phyloP scores from a whole-genome alignment of 768 basidiomycete species.

The Galerina sulciceps region DNA sequence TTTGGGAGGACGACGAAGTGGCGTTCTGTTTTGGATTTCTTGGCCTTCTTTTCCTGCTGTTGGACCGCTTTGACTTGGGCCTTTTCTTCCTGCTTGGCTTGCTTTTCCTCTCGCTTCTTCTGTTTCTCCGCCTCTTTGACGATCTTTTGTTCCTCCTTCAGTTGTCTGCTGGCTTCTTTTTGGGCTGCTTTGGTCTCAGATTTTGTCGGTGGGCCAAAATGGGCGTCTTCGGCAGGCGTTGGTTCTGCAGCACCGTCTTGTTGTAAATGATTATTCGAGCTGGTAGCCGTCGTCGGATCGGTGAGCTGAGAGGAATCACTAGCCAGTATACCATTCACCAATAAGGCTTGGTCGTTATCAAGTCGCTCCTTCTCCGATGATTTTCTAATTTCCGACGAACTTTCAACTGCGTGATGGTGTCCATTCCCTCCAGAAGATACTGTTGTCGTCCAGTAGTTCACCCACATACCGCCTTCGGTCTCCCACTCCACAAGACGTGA shows the following conservation, averaged over 20 bases:
- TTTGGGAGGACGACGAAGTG: conserved; percentile 60
- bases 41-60: conserved; percentile 24
- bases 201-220: conserved; percentile 7
- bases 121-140: conserved; percentile 12
- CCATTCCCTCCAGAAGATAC: conserved; percentile 17
- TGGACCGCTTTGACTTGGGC: conserved; percentile 21
- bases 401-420: conserved; percentile 9
- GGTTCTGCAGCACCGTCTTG: no score
- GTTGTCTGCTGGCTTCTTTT: conserved; percentile 1
- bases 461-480: conserved; percentile 54
- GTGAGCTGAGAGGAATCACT: neutral
- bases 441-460: conserved; percentile 66
- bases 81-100: conserved; percentile 14
- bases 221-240: neutral
- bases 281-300: neutral
- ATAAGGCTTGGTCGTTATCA: conserved; percentile 30
- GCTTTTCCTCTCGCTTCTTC: conserved; percentile 17
- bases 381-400: neutral
- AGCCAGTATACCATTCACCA: conserved; percentile 28
- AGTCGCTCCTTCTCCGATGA: neutral
- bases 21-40: conserved; percentile 31
- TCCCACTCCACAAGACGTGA: conserved; percentile 48
- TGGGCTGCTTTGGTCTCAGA: conserved; percentile 11
- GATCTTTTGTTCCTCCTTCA: conserved; percentile 11
- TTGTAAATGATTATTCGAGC: no score